Conservation (phyloP, 306 rosid genomes). For the Ceratonia siliqua region DNA sequence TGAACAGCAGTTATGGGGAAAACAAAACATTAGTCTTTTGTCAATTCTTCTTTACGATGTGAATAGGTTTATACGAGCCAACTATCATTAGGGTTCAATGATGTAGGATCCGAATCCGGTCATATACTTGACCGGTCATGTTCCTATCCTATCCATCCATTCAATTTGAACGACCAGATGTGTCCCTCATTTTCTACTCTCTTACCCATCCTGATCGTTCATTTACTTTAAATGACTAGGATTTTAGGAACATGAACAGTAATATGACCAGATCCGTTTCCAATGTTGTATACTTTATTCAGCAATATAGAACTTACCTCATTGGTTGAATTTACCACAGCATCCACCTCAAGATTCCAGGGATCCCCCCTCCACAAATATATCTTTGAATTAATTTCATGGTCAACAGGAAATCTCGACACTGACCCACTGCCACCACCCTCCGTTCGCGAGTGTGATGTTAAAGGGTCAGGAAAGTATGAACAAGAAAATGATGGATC, state of each 20-base stretch:
- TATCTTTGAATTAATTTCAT: slow-evolving; percentile 78
- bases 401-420: slow-evolving; percentile 84
- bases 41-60: not conserved
- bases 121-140: no score
- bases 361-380: slow-evolving; percentile 97
- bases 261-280: no score
- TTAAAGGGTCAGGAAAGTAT: slow-evolving; percentile 77
- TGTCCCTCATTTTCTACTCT: no score
- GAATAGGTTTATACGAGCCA: not conserved
- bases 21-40: not conserved
- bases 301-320: slow-evolving; percentile 60
- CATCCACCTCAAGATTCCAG: slow-evolving; percentile 99
- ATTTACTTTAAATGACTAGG: no score
- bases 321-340: slow-evolving; percentile 93
- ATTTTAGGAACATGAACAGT: no score
- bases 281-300: slow-evolving; percentile 1
- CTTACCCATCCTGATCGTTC: no score
- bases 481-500: slow-evolving; percentile 68
- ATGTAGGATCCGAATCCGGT: no score
- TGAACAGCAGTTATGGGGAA: slow-evolving; percentile 2
- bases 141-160: no score
- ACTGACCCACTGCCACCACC: slow-evolving; percentile 48
- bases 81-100: not conserved
- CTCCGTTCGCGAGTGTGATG: slow-evolving; percentile 51
- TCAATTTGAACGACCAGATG: no score